Evolutionary conservation across 441 rosid species (phyloP).

Genomic region (Gossypium lobatum): DNA sequence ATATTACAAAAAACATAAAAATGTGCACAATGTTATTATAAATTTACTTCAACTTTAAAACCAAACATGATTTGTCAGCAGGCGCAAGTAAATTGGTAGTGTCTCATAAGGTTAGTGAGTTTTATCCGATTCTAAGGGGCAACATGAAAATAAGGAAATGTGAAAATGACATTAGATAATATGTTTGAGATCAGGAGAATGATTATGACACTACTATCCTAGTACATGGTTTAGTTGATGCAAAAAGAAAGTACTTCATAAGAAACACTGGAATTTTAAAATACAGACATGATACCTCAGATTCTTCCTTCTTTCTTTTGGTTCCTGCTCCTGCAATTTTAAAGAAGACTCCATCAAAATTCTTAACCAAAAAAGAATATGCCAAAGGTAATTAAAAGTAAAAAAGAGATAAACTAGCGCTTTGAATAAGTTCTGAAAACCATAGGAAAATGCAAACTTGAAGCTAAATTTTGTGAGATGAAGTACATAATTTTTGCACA

Average conservation of each 20-base stretch:
- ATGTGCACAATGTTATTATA: not conserved
- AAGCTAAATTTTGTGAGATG: not conserved
- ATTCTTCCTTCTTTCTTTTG: slow-evolving; percentile 25
- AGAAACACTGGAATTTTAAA: slow-evolving; percentile 6
- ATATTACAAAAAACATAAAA: too few relatives aligned
- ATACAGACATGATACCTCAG: slow-evolving; percentile 30
- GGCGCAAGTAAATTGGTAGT: not conserved
- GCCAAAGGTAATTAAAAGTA: not conserved
- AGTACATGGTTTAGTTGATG: not conserved
- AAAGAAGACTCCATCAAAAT: not conserved
- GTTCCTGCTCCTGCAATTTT: slow-evolving; percentile 30
- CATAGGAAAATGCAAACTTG: not conserved
- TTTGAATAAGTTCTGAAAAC: not conserved
- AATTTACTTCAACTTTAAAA: not conserved
- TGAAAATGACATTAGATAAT: not conserved
- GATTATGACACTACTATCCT: not conserved
- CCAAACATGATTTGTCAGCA: not conserved
- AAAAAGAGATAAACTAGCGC: not conserved
- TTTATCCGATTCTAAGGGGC: not conserved
- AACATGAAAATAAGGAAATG: not conserved
- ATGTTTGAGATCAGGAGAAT: not conserved
- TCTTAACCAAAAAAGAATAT: not conserved
- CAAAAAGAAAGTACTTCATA: not conserved
- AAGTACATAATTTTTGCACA: not conserved
- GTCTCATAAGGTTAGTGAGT: not conserved